Evolutionary conservation across 2,329 filamentous ascomycete species (phyloP).

Genomic region (Curvularia sp.): DNA sequence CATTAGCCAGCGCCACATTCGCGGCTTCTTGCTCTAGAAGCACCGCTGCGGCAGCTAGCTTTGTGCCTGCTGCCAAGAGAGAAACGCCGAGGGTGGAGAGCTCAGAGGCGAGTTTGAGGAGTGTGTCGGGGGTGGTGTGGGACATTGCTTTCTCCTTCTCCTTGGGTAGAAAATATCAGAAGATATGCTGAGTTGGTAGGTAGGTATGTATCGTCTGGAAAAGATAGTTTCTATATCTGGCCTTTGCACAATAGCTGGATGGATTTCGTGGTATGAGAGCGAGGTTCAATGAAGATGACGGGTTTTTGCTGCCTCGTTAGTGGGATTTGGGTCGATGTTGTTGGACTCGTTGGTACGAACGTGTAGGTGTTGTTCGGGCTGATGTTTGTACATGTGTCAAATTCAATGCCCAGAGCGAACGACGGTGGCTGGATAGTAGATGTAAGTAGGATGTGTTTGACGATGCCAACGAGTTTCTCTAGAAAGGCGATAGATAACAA

Average conservation of each 20-base stretch:
- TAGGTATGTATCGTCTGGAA: neutral
- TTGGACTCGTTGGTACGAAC: neutral
- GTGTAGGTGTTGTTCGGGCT: neutral
- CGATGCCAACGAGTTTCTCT: neutral
- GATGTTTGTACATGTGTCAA: neutral
- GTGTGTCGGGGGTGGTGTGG: slow-evolving; percentile 27
- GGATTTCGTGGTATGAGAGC: neutral
- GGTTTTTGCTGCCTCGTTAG: neutral
- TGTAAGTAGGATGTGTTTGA: neutral
- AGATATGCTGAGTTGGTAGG: neutral
- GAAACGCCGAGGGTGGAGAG: slow-evolving; percentile 25
- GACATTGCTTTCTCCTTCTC: slow-evolving; percentile 18
- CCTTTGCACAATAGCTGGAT: neutral
- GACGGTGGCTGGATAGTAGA: neutral
- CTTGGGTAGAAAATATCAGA: neutral
- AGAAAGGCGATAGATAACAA: neutral
- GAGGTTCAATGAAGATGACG: neutral
- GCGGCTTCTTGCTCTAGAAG: slow-evolving; percentile 35
- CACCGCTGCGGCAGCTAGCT: slow-evolving; percentile 25
- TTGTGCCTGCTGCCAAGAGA: slow-evolving; percentile 24
- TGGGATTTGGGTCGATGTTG: neutral
- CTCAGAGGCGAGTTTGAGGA: slow-evolving; percentile 32
- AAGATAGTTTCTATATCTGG: neutral
- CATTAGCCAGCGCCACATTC: slow-evolving; percentile 31
- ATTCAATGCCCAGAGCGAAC: neutral